These are phyloP conservation scores for Didymellaceae sp. DNA, from an alignment of 2,329 filamentous ascomycete genomes.

Conservation along the genomic window DNA sequence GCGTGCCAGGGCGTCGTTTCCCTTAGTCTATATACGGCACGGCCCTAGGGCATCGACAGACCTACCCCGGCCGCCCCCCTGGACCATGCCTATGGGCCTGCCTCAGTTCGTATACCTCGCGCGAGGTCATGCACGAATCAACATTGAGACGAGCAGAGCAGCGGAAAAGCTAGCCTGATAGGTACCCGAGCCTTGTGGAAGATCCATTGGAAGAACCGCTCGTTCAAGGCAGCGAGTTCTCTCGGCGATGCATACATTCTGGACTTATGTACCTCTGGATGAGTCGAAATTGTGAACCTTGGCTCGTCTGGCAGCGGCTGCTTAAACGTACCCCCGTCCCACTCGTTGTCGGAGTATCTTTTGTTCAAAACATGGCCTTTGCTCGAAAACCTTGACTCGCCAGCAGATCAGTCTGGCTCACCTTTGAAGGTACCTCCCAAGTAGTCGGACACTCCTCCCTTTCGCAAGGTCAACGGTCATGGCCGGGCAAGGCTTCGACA, in stretches of 20 bases:
- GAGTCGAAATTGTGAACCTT: background rate
- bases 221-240: background rate
- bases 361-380: background rate
- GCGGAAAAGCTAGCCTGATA: background rate
- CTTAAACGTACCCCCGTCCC: background rate
- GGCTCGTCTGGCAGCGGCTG: background rate
- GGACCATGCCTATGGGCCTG: background rate
- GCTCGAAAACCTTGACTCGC: background rate
- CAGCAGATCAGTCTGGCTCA: background rate
- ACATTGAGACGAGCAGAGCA: too few species aligned
- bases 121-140: slow-evolving; percentile 8
- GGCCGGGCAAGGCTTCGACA: slow-evolving; percentile 23
- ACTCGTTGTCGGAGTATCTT: background rate
- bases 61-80: background rate
- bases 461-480: slow-evolving; percentile 7
- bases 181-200: background rate
- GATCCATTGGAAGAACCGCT: background rate
- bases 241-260: background rate
- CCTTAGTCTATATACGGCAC: slow-evolving; percentile 6
- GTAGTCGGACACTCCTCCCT: background rate
- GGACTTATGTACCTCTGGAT: background rate
- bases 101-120: slow-evolving; percentile 6
- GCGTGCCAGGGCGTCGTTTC: background rate
- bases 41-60: background rate
- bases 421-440: background rate